Evolutionary conservation across 2,329 filamentous ascomycete species (phyloP), one percentile per base, ranked within the genome.

Genomic region (Sporothrix dimorphospora): DNA sequence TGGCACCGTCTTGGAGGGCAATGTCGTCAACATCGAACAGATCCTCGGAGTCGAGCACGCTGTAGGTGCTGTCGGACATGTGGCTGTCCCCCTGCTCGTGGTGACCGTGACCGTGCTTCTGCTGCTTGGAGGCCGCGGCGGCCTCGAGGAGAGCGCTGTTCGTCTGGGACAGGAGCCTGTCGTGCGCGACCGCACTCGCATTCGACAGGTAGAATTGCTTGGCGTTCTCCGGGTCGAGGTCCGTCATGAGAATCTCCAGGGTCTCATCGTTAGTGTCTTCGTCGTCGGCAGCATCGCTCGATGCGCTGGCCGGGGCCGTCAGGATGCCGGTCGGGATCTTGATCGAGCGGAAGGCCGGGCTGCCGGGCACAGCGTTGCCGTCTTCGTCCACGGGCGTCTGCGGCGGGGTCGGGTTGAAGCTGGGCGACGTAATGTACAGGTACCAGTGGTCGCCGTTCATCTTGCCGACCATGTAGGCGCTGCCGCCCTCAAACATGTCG

Each of bases 371-470:
- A 27, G 38, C 24, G 21, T 53, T 34, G 65, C 16, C 24, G n/a
- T 24, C 49, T 4, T 88, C 83, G 65, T 81, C 81, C 61, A 88
- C 84, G 6, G 95, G 94, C 12, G 92, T 97, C 40, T 90, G 86
- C 72, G 95, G 94, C 5, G 94, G 94, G 0, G 94, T 97, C 75
- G 97, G 85, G 70, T 88, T 85, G 65, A 89, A 91, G 80, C 92
- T 91, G 21, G 96, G 95, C 69, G 93, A 93, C 14, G 96, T 98
- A 78, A 98, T 91, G 84, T 99, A 99, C 71, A 99, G 85, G 81
- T 98, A 98, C 96, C 96, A 99, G 78, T 99, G 96, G 81, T 99
- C 96, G 72, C 96, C 95, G 77, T 99, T 99, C 95, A 98, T 98
- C 84, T 98, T 98, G 79, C 96, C 96, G 76, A 99, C 97, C 94